Evolutionary conservation across 1,284 basidiomycete species (phyloP), one percentile per base, ranked within the genome.

Genomic region (Puccinia novopanici): DNA sequence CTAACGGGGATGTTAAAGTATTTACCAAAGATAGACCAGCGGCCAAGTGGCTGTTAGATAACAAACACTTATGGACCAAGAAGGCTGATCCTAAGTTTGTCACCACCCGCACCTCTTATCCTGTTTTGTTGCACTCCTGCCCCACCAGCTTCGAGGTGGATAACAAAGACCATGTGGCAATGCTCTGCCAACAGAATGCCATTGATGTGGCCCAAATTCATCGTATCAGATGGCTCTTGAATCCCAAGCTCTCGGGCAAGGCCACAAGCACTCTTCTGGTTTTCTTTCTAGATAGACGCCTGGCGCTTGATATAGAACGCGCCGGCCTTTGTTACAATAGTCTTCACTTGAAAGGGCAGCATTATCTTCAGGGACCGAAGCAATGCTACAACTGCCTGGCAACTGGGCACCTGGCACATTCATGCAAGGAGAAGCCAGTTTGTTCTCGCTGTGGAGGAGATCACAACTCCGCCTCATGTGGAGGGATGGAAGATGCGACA

Each of bases 351-450:
- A 30, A 42, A 22, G 34, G n/a, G 9, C 19, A 30, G 5, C 27
- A 24, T 15, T 68, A 68, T 19, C 6, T 37, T 9, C 27, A 40
- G 13, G 65, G 34, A 10, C 65, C 65, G 4, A 30, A 30, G 27
- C 65, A 68, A 42, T 68, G 65, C 40, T 68, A 10, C 65, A 68
- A 68, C n/a, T 68, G 65, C 12, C 45, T 68, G 15, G 30, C 27
- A 19, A 37, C n/a, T 42, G 65, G 65, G 3, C 27, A 68, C n/a
- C 45, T 34, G n/a, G 65, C 65, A 10, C 40, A 37, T 37, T 37
- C 27, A 8, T 68, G 27, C 34, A 68, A 68, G n/a, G 40, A 68
- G 3, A 42, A 68, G n/a, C 10, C 65, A 4, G 15, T 68, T 19
- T 68, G 65, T 24, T 42, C 42, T 12, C 10, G 42, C 4, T 68